These are phyloP conservation scores for Diatrype stigma DNA, from an alignment of 2,329 filamentous ascomycete genomes.

Conservation along the genomic window DNA sequence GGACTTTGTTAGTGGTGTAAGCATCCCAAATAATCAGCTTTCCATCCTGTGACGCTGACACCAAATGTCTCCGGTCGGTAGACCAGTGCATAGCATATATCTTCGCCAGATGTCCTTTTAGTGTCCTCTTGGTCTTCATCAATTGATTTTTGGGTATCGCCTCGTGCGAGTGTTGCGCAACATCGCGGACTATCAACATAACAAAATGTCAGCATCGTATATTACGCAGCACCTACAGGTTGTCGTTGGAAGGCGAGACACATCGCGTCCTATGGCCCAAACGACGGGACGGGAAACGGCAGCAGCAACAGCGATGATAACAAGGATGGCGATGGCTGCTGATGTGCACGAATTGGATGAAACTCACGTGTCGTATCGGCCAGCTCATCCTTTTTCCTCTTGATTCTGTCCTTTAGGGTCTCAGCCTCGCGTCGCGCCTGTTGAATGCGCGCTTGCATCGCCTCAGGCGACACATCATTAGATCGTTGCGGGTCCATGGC, in stretches of 20 bases:
- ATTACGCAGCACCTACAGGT: not conserved
- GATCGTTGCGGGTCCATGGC: slow-evolving; percentile 55
- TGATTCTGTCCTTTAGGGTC: slow-evolving; percentile 96
- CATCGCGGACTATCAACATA: slow-evolving; percentile 68
- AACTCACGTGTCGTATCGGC: slow-evolving; percentile 93
- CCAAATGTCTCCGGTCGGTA: slow-evolving; percentile 92
- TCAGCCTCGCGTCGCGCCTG: slow-evolving; percentile 95
- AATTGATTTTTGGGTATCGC: slow-evolving; percentile 82
- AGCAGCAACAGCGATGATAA: slow-evolving; percentile 9
- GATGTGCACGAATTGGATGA: not conserved
- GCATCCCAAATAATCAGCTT: slow-evolving; percentile 99
- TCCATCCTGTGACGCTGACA: slow-evolving; percentile 96
- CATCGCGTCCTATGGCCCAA: not conserved
- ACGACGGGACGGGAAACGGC: slow-evolving; percentile 7
- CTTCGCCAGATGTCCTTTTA: slow-evolving; percentile 97
- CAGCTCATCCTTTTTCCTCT: slow-evolving; percentile 99
- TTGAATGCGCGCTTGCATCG: slow-evolving; percentile 90
- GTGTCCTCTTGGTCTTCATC: slow-evolving; percentile 95
- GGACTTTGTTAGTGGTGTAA: slow-evolving; percentile 99
- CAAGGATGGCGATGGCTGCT: not conserved
- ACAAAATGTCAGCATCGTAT: slow-evolving; percentile 5
- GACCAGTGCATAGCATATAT: slow-evolving; percentile 99
- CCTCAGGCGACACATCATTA: slow-evolving; percentile 64
- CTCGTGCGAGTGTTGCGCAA: slow-evolving; percentile 89
- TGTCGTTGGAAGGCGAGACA: not conserved